A percentile compares a stretch with the other conserved stretches of the same genome.
Conservation (phyloP, 768 basidiomycete genomes). For the Mycena galopus region DNA sequence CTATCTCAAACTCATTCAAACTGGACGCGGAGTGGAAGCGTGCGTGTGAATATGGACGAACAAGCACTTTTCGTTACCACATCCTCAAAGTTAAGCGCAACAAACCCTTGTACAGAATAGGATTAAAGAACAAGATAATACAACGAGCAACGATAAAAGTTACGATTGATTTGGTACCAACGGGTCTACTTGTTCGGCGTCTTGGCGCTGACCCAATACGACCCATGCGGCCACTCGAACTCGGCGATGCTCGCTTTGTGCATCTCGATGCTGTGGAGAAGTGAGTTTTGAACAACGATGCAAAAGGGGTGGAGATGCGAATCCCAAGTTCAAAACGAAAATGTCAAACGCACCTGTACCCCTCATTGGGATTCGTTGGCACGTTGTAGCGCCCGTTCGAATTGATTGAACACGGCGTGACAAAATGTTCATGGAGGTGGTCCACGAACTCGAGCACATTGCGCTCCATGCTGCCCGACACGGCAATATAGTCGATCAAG, state of each 20-base stretch:
- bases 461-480: slow-evolving; percentile 93
- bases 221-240: slow-evolving; percentile 89
- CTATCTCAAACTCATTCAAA: too few species aligned
- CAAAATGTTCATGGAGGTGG: slow-evolving; percentile 95
- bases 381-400: slow-evolving; percentile 88
- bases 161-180: too few species aligned
- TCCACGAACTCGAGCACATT: slow-evolving; percentile 94
- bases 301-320: background rate
- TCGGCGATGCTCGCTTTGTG: slow-evolving; percentile 82
- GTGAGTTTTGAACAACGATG: background rate
- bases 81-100: background rate
- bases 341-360: slow-evolving; percentile 72
- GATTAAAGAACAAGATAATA: slow-evolving; percentile 9
- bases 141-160: background rate
- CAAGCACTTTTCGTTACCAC: background rate
- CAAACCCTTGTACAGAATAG: background rate
- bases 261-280: slow-evolving; percentile 84
- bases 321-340: background rate
- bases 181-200: slow-evolving; percentile 15
- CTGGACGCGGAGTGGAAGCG: too few species aligned
- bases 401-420: slow-evolving; percentile 91
- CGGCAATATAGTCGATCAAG: slow-evolving; percentile 92
- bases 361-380: slow-evolving; percentile 79
- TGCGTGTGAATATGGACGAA: too few species aligned
- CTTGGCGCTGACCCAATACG: slow-evolving; percentile 74